Base-by-base conservation (phyloP, 352 stramenopile genomes). In the Pythium chondricola region DNA sequence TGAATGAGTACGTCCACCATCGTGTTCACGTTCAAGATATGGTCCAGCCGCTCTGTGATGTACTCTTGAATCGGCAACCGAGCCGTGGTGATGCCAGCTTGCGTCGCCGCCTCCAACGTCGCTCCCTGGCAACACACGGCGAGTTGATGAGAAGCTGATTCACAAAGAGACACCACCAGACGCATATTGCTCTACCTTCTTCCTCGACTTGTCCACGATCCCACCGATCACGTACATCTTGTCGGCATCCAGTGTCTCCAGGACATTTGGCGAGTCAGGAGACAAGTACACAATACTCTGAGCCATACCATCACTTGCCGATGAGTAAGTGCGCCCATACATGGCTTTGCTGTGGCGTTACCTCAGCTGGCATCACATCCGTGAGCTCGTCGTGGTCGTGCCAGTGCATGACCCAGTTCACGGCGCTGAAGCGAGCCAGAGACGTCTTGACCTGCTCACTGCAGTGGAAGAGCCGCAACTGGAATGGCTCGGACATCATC, bases 21-120 rank as follows among this genome's bases (percentile, higher is more conserved):
- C 29, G 76, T 88, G 52, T 91, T 88, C 21, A 91, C 74, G 51
- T 88, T 91, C 32, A 91, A 56, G 29, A 91, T 88, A 43, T 91
- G 80, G 45, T 88, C 76, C 17, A 83, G 52, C 3, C 80, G 70
- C 47, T 85, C 65, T 3, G 67, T 63, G 29, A 86, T 71, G 47
- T 82, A 50, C 50, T 91, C 80, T 38, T 88, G 80, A 50, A 91
- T 88, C 17, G 80, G 80, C 33, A 91, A 43, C 17, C 80, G 68
- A 11, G 65, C 74, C 5, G 74, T 88, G 16, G 54, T 54, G 39
- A 91, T 65, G 1, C 76, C 74, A 0, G 65, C 64, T 35, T 48
- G 50, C 11, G 67, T 57, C 5, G 80, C 80, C 37, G 72, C 71
- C 4, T 72, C 58, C 16, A 88, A 51, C 20, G 80, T 86, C 13